Evolutionary conservation across 2,329 filamentous ascomycete genomes (phyloP).

Genomic region (Epichloe festucae): DNA sequence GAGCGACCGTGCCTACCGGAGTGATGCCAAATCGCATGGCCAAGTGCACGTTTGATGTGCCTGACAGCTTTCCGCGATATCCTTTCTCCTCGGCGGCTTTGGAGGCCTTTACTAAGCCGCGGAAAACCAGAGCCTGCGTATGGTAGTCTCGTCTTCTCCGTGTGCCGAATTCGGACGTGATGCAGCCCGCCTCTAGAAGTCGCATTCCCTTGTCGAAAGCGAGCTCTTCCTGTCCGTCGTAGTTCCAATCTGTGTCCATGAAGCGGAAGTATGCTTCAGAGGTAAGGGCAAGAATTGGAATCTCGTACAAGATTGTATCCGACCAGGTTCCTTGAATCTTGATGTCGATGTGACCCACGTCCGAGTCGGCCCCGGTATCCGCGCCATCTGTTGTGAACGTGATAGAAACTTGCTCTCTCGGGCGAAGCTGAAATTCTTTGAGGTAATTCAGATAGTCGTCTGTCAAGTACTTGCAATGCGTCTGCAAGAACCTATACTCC

Average conservation of each 20-base stretch:
- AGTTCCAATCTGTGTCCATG: conserved; percentile 84
- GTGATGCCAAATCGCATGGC: conserved; percentile 82
- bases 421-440: conserved; percentile 66
- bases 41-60: conserved; percentile 93
- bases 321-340: conserved; percentile 74
- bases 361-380: conserved; percentile 49
- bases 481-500: conserved; percentile 67
- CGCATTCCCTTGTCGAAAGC: conserved; percentile 69
- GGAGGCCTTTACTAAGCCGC: conserved; percentile 68
- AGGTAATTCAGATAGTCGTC: conserved; percentile 70
- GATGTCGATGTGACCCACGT: conserved; percentile 64
- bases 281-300: conserved; percentile 79
- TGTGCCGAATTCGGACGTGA: conserved; percentile 89
- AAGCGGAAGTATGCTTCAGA: conserved; percentile 98
- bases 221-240: conserved; percentile 73
- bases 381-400: conserved; percentile 45
- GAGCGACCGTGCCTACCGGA: conserved; percentile 78
- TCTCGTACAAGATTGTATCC: conserved; percentile 95
- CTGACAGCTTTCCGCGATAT: conserved; percentile 60
- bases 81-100: conserved; percentile 54
- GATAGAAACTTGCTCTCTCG: conserved; percentile 64
- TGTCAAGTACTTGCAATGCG: conserved; percentile 69
- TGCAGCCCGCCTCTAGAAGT: conserved; percentile 70
- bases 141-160: conserved; percentile 83
- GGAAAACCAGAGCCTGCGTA: conserved; percentile 84